phyloP scores from a whole-genome alignment of 2,329 filamentous ascomycete species.

The Penicillium sp. region DNA sequence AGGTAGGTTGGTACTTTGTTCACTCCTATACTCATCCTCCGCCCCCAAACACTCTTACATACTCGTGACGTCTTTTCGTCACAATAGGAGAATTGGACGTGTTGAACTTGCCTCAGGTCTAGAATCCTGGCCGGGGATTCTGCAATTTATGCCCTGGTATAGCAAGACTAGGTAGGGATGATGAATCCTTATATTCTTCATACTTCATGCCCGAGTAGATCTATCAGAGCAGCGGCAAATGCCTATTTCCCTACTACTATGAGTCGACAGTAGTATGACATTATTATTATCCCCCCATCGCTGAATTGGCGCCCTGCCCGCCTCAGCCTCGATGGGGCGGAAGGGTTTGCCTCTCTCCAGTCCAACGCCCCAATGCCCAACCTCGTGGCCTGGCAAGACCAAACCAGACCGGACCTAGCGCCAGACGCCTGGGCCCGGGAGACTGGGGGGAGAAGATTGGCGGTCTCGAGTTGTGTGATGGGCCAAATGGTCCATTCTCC shows the following conservation, averaged over 20 bases:
- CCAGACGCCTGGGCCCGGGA: conserved; percentile 1
- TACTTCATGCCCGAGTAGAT: background rate
- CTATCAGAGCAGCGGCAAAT: background rate
- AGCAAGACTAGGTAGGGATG: background rate
- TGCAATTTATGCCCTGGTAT: too few relatives aligned
- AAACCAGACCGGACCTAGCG: conserved; percentile 3
- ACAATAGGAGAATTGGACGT: background rate
- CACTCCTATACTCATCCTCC: background rate
- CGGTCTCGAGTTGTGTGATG: conserved; percentile 8
- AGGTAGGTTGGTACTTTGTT: background rate
- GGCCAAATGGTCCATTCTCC: conserved; percentile 1
- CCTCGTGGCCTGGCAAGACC: conserved; percentile 5
- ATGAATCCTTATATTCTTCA: background rate
- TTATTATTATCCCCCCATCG: background rate
- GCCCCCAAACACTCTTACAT: background rate
- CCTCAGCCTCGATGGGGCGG: conserved; percentile 15
- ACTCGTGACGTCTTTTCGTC: background rate
- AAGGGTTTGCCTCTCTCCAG: background rate
- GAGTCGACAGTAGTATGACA: background rate
- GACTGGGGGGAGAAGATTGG: conserved; percentile 2
- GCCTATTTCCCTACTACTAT: background rate
- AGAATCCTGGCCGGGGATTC: background rate
- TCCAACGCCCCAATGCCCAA: conserved; percentile 7
- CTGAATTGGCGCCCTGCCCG: conserved; percentile 5
- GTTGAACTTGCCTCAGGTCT: background rate